Conservation (phyloP, 2,329 filamentous ascomycete species). For the Annulohypoxylon truncatum region DNA sequence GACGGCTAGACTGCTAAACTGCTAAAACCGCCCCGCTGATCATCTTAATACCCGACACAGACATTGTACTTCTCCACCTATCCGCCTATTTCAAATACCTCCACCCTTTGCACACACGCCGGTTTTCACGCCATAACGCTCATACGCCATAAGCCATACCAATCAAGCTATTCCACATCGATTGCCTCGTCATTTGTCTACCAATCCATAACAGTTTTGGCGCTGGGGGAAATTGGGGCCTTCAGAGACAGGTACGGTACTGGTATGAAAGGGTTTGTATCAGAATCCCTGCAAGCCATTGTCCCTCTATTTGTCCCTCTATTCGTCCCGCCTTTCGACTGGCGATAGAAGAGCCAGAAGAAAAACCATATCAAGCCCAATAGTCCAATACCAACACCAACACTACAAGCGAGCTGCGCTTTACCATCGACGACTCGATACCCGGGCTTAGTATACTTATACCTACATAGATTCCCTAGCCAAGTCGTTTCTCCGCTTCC, state of each 20-base stretch:
- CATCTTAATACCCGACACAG: background rate
- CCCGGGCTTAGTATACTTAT: slow-evolving; percentile 6
- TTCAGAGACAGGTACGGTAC: background rate
- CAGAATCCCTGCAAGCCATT: slow-evolving; percentile 32
- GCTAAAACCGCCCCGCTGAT: background rate
- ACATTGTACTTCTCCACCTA: slow-evolving; percentile 4
- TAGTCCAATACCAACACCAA: slow-evolving; percentile 12
- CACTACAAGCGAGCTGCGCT: background rate
- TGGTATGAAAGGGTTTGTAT: slow-evolving; percentile 24
- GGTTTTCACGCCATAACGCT: background rate
- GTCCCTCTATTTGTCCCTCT: too few species aligned
- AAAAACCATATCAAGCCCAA: slow-evolving; percentile 23
- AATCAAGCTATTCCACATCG: slow-evolving; percentile 24
- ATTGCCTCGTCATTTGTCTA: slow-evolving; percentile 24
- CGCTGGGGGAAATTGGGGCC: slow-evolving; percentile 15
- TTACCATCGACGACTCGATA: slow-evolving; percentile 22
- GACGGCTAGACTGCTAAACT: slow-evolving; percentile 10
- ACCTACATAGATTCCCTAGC: slow-evolving; percentile 5
- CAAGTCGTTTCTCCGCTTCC: slow-evolving; percentile 34
- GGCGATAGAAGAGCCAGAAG: slow-evolving; percentile 6
- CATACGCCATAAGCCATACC: slow-evolving; percentile 12
- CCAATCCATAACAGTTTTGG: slow-evolving; percentile 29
- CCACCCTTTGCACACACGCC: background rate
- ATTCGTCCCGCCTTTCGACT: slow-evolving; percentile 15
- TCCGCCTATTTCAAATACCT: slow-evolving; percentile 22